Conservation (phyloP, 345 rosid genomes). For the Bruguiera sexangula region DNA sequence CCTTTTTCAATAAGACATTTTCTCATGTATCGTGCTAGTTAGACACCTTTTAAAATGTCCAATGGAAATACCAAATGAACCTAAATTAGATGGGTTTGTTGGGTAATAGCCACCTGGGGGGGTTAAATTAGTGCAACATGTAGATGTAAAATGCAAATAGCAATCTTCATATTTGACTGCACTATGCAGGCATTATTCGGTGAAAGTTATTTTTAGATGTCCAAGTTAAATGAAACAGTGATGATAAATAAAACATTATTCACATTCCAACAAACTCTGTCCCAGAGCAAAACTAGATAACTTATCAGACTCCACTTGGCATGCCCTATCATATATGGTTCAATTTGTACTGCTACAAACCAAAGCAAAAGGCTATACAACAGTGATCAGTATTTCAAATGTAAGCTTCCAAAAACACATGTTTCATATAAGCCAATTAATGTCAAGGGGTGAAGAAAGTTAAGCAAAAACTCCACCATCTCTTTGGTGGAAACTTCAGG, state of each 20-base stretch:
- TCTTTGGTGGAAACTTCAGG: constrained; percentile 36
- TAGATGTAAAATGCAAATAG: no score
- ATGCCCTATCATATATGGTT: background rate
- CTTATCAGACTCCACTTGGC: background rate
- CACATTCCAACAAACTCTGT: background rate
- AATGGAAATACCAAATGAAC: background rate
- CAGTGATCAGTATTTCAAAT: background rate
- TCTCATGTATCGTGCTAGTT: background rate
- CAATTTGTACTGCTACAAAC: no score
- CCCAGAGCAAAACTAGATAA: background rate
- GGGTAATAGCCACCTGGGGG: no score
- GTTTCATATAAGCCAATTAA: background rate
- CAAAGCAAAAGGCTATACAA: no score
- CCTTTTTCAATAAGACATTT: background rate
- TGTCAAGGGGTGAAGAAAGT: background rate
- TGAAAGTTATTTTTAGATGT: no score
- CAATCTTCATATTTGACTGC: no score
- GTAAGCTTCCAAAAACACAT: background rate
- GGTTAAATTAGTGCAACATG: no score
- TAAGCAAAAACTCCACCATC: constrained; percentile 40
- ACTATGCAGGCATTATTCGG: no score
- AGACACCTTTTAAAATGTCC: background rate
- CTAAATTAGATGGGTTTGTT: background rate
- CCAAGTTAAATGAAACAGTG: no score
- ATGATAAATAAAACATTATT: background rate